Conservation (phyloP, 2,329 filamentous ascomycete genomes). For the Lecanoromycetidae sp. region DNA sequence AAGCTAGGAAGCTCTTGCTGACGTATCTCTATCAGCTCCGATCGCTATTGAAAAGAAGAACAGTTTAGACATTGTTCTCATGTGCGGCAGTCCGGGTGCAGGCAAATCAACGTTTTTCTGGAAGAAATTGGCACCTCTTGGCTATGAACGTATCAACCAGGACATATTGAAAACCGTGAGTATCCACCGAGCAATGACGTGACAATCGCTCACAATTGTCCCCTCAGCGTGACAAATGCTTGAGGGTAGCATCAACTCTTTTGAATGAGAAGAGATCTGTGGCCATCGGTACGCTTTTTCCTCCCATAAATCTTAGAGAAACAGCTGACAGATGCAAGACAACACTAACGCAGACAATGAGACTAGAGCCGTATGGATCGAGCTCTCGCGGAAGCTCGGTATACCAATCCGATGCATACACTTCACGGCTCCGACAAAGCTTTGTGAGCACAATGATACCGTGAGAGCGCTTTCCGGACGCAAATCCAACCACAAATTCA, state of each 20-base stretch:
- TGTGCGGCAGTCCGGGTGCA: constrained; percentile 77
- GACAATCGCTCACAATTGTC: neutral
- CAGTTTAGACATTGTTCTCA: constrained; percentile 62
- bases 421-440: constrained; percentile 58
- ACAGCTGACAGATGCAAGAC: constrained; percentile 56
- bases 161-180: constrained; percentile 65
- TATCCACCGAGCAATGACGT: neutral
- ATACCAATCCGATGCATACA: constrained; percentile 75
- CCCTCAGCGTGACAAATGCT: constrained; percentile 42
- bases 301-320: neutral
- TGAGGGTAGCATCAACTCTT: constrained; percentile 58
- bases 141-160: constrained; percentile 80
- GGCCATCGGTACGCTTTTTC: constrained; percentile 54
- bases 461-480: constrained; percentile 53
- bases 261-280: constrained; percentile 57
- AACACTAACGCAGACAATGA: constrained; percentile 87
- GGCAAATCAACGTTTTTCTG: constrained; percentile 91
- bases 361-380: constrained; percentile 65
- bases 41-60: constrained; percentile 46
- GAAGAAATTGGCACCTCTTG: constrained; percentile 61
- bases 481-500: constrained; percentile 47
- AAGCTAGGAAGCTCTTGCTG: neutral
- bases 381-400: constrained; percentile 55
- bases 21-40: constrained; percentile 16
- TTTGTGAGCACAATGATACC: constrained; percentile 78